Evolutionary conservation across 441 rosid species (phyloP).

Genomic region (Adansonia gregorii): DNA sequence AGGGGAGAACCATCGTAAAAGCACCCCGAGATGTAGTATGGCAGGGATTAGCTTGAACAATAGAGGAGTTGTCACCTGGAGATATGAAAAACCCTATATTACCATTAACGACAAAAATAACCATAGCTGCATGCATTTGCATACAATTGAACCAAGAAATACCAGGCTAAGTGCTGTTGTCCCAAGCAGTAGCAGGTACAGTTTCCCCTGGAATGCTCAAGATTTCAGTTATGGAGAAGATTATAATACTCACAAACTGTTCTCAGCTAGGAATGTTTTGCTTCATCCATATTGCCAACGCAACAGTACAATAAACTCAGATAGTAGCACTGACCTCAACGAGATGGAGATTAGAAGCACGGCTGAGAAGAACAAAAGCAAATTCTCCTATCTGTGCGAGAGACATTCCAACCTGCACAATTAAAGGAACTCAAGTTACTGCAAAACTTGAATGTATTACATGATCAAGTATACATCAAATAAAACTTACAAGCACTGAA

Average conservation of each 20-base stretch:
- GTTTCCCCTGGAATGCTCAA: slow-evolving; percentile 58
- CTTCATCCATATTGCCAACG: slow-evolving; percentile 23
- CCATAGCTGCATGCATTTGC: not conserved
- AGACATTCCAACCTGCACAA: slow-evolving; percentile 88
- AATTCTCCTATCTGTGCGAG: slow-evolving; percentile 98
- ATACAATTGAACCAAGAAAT: slow-evolving; percentile 20
- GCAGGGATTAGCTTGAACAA: slow-evolving; percentile 95
- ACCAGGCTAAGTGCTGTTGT: slow-evolving; percentile 97
- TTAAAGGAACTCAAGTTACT: not conserved
- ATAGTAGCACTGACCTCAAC: slow-evolving; percentile 71
- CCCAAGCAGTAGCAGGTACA: slow-evolving; percentile 90
- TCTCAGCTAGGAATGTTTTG: not conserved
- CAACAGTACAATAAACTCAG: slow-evolving; percentile 13
- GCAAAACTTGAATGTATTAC: not conserved
- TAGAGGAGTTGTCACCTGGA: slow-evolving; percentile 93
- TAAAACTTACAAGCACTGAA: slow-evolving; percentile 69
- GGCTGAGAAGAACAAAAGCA: slow-evolving; percentile 95
- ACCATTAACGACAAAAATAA: not conserved
- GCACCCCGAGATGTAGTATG: slow-evolving; percentile 83
- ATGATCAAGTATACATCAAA: slow-evolving; percentile 34
- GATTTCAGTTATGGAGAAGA: slow-evolving; percentile 1
- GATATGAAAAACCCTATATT: not conserved
- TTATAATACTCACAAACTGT: not conserved
- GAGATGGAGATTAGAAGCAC: slow-evolving; percentile 92
- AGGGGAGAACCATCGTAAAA: slow-evolving; percentile 86